A percentile compares a stretch with the other conserved stretches of the same genome.
Evolutionary conservation across 371 early-diverging fungal species (phyloP).

Genomic region (Funneliformis caledonium): DNA sequence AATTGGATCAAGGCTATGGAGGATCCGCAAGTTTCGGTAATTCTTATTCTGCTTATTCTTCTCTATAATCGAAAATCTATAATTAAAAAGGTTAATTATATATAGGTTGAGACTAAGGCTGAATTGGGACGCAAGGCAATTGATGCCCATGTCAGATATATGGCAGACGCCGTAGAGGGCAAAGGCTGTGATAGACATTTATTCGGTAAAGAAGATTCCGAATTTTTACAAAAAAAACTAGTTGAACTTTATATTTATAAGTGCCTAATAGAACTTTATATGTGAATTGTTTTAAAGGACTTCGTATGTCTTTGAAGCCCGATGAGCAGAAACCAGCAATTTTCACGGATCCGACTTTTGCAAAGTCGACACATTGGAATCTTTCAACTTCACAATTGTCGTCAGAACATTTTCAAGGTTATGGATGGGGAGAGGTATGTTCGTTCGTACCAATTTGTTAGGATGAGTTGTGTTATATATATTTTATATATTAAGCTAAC

Average conservation of each 20-base stretch:
- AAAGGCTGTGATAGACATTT: constrained; percentile 93
- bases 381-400: constrained; percentile 92
- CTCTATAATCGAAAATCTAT: neutral
- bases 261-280: neutral
- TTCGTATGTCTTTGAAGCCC: constrained; percentile 66
- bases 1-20: constrained; percentile 91
- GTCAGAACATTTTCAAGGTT: constrained; percentile 88
- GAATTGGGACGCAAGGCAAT: constrained; percentile 76
- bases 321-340: constrained; percentile 81
- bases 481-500: neutral
- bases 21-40: constrained; percentile 55
- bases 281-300: constrained; percentile 38
- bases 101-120: constrained; percentile 59
- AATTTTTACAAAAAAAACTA: neutral
- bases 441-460: neutral
- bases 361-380: constrained; percentile 88
- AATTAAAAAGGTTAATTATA: neutral
- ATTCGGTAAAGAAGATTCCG: constrained; percentile 57
- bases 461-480: neutral
- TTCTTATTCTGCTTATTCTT: neutral
- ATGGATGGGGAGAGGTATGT: constrained; percentile 94
- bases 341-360: constrained; percentile 84
- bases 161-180: constrained; percentile 80
- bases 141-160: constrained; percentile 78
- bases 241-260: neutral